Base-by-base conservation (phyloP, 768 basidiomycete genomes). In the Paxillus ammoniavirescens region DNA sequence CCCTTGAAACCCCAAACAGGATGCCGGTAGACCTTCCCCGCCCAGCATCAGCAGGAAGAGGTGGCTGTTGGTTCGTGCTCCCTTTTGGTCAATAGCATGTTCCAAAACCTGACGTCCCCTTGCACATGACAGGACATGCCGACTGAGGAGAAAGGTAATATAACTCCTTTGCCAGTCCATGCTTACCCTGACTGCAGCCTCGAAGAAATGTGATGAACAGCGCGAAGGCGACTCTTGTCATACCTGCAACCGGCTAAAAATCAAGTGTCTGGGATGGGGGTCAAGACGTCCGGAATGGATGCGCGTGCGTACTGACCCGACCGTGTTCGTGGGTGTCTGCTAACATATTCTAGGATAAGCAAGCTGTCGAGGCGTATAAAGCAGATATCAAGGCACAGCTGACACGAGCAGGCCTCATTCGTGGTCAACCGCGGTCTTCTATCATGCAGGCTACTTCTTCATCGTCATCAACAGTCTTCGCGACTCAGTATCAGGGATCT, bases 201-300 rank as follows among this genome's bases (percentile, higher is more conserved):
- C 49, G 23, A 5, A 92, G 89, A 93, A 93, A 88, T 93, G 90
- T 69, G 90, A 93, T 68, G 90, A 93, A 63, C 84, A 89, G 59
- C 83, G 88, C 59, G 85, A 87, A 64, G 85, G 82, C 55, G 82
- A 89, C 69, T 87, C 89, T 2, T 93, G 90, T 72, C 78, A 82
- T 61, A 93, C 91, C 1, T 93, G 91, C 68, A 78, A 82, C 54
- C 87, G 91, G 47, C 76, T 93, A 36, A 86, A 84, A 45, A 89
- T 93, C 63, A 78, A 87, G 48, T 93, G 91, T 70, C 76, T 93
- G 4, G 91, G 91, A 12, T 93, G 91, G 91, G 91, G 91, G 4
- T 75, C 84, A 8, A 87, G 81, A 64, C 81, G 91, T 48, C 91
- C 90, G n/a, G 90, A 91, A 52, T 92, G 90, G 89, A 90, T 92